These are phyloP conservation scores for Claviceps sp. DNA, from an alignment of 2,329 filamentous ascomycete genomes.

Conservation along the genomic window DNA sequence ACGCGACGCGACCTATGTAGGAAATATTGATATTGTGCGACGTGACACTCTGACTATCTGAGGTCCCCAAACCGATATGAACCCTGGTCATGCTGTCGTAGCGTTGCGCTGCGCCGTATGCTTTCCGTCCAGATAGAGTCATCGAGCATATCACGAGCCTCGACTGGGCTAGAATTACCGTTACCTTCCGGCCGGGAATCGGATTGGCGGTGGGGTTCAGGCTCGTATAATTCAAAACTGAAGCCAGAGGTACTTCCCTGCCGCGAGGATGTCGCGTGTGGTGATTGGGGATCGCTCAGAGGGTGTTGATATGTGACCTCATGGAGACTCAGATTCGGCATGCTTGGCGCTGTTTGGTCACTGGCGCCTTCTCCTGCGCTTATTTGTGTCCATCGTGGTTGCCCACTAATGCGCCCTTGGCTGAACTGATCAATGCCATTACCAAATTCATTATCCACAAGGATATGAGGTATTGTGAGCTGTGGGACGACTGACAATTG, in stretches of 20 bases:
- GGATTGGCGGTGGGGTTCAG: slow-evolving; percentile 17
- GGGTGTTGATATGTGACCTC: slow-evolving; percentile 29
- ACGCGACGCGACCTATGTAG: too few species aligned
- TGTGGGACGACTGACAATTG: slow-evolving; percentile 69
- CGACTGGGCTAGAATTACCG: slow-evolving; percentile 56
- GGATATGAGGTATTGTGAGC: slow-evolving; percentile 78
- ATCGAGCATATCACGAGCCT: slow-evolving; percentile 74
- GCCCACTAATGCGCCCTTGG: background rate
- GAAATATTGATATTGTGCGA: too few species aligned
- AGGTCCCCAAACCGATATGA: slow-evolving; percentile 20
- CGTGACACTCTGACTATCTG: slow-evolving; percentile 4
- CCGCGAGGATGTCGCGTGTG: slow-evolving; percentile 24
- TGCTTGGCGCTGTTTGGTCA: slow-evolving; percentile 11
- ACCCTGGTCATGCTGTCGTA: slow-evolving; percentile 29
- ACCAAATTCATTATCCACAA: slow-evolving; percentile 66
- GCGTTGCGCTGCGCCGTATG: slow-evolving; percentile 76
- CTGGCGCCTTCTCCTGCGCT: slow-evolving; percentile 6
- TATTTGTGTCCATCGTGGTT: slow-evolving; percentile 8
- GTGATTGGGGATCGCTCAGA: slow-evolving; percentile 39
- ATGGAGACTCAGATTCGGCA: slow-evolving; percentile 28
- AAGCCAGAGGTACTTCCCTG: slow-evolving; percentile 39
- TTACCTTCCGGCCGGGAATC: slow-evolving; percentile 39
- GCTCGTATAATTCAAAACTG: slow-evolving; percentile 44
- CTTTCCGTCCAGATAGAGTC: slow-evolving; percentile 90
- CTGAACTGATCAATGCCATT: slow-evolving; percentile 12